Base-by-base conservation (phyloP, 2,329 filamentous ascomycete species). In the Colletotrichum echinochloae region DNA sequence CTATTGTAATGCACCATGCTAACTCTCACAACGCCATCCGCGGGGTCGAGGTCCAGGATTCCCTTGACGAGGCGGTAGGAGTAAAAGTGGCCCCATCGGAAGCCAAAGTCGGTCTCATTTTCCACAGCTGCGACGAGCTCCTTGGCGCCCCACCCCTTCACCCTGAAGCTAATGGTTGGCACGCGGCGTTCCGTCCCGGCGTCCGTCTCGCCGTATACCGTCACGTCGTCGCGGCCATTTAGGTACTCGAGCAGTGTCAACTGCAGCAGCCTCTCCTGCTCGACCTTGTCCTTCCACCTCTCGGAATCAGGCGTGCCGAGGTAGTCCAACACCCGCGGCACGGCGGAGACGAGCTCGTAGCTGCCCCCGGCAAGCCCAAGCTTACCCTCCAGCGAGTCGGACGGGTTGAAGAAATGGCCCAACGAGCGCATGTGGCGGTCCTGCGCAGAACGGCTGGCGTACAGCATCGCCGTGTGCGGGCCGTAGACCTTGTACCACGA, bases 401-500 rank as follows among this genome's bases (percentile, higher is more conserved):
- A 78, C 0, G 84, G 79, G 75, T 92, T 93, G 83, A 94, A 94
- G 81, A 87, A 93, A 76, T 94, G 91, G 0, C 88, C 87, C 0
- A 85, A 74, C 0, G 89, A 87, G 5, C 80, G 80, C 65, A 94
- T 82, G 57, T 85, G 79, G 5, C 14, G 26, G 20, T 85, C 76
- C 70, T 91, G 89, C 0, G 88, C 89, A 0, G 79, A 76, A 5
- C 83, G 82, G 30, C 88, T 88, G 6, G 87, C 91, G 76, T 94
- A 95, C 1, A 95, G 82, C 73, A 91, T 87, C 0, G 92, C 86
- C 1, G 94, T 84, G 74, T 95, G 93, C 1, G 93, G 92, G 0
- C 92, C 93, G 76, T 92, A 95, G 1, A 94, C 88, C 78, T 95
- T 95, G 81, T 95, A 95, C 92, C 92, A 95, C 0, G 87, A 90